Evolutionary conservation across 1,284 basidiomycete species (phyloP).

Genomic region (Puccinia polysora): DNA sequence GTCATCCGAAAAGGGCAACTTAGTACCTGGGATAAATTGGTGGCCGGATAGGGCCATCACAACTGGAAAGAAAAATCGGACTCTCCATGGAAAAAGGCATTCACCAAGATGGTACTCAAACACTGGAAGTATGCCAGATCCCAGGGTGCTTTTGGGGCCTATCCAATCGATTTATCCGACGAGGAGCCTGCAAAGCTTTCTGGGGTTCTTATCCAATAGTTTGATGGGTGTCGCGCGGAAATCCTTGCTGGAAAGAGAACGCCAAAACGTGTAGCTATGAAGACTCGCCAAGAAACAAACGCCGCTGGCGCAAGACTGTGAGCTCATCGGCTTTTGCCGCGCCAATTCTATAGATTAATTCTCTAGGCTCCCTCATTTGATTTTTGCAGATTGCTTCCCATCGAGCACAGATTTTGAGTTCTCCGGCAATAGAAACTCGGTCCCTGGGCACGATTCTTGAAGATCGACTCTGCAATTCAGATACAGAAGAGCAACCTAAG

Average conservation of each 20-base stretch:
- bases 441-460: constrained; percentile 1
- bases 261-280: background rate
- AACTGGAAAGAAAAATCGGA: background rate
- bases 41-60: too few relatives aligned
- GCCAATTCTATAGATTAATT: background rate
- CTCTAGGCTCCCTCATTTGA: background rate
- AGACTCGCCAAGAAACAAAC: background rate
- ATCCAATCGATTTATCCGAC: background rate
- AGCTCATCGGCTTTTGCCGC: background rate
- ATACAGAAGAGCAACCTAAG: background rate
- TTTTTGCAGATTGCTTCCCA: background rate
- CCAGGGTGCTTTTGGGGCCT: background rate
- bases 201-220: background rate
- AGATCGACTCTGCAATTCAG: background rate
- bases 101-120: background rate
- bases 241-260: background rate
- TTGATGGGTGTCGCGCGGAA: background rate
- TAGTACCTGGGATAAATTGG: too few relatives aligned
- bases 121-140: background rate
- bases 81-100: background rate
- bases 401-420: background rate
- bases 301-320: background rate
- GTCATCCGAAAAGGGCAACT: too few relatives aligned
- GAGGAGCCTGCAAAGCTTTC: background rate
- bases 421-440: background rate